A percentile compares a stretch with the other conserved stretches of the same genome.
These are phyloP conservation scores for Dunaliella primolecta DNA, from an alignment of 139 green algal genomes.

Conservation along the genomic window DNA sequence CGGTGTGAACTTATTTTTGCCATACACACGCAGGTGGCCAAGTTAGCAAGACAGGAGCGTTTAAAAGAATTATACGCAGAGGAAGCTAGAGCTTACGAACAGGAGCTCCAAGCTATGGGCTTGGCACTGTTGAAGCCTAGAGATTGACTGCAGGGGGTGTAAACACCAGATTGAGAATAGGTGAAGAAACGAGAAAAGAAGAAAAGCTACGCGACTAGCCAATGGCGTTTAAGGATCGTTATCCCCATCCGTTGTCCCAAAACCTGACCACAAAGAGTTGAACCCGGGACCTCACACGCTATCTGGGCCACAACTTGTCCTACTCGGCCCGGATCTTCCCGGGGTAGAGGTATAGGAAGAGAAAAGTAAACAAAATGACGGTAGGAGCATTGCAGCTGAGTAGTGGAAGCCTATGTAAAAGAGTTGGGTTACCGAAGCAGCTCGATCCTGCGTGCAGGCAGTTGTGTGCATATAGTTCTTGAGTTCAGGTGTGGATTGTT, in stretches of 20 bases:
- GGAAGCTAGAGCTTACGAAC: conserved; percentile 27
- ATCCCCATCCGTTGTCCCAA: not conserved
- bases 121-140: conserved; percentile 21
- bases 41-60: conserved; percentile 21
- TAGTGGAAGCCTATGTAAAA: no score
- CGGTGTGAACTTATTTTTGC: no score
- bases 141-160: conserved; percentile 2
- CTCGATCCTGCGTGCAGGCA: no score
- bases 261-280: not conserved
- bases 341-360: no score
- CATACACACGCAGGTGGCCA: conserved; percentile 13
- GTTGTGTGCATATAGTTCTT: no score
- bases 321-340: no score
- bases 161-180: not conserved
- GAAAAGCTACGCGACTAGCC: not conserved
- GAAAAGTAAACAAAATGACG: no score
- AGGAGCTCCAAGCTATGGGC: conserved; percentile 22
- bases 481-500: no score
- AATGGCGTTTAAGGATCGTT: not conserved
- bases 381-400: no score
- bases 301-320: no score
- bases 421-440: no score
- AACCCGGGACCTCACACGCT: no score
- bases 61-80: conserved; percentile 17
- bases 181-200: not conserved